These are phyloP conservation scores for Trichoderma erinaceum DNA, from an alignment of 495 filamentous ascomycete genomes.

Conservation along the genomic window DNA sequence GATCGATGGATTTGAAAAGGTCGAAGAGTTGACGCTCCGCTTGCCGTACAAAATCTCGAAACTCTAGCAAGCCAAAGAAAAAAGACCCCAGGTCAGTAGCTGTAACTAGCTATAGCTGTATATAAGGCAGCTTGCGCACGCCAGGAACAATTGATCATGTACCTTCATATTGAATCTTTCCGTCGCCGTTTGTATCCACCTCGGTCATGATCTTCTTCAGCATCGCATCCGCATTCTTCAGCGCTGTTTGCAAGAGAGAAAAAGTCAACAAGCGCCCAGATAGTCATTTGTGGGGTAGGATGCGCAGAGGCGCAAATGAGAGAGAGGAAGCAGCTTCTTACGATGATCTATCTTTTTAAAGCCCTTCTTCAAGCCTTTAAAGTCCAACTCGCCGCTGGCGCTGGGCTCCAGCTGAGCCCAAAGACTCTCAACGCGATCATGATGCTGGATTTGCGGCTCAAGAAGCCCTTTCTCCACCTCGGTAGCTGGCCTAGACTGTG, in stretches of 20 bases:
- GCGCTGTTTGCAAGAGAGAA: slow-evolving; percentile 45
- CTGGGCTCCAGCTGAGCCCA: slow-evolving; percentile 75
- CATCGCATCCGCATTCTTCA: slow-evolving; percentile 91
- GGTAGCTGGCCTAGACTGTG: slow-evolving; percentile 36
- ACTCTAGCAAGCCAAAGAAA: slow-evolving; percentile 52
- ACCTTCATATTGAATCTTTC: slow-evolving; percentile 86
- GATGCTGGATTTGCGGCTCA: slow-evolving; percentile 62
- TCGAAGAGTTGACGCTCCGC: slow-evolving; percentile 75
- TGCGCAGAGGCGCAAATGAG: not conserved
- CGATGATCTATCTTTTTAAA: slow-evolving; percentile 88
- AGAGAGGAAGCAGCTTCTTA: slow-evolving; percentile 27
- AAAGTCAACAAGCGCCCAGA: slow-evolving; percentile 15
- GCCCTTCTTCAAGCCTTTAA: slow-evolving; percentile 75
- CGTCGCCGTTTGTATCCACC: slow-evolving; percentile 82
- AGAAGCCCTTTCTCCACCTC: slow-evolving; percentile 41
- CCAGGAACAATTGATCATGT: slow-evolving; percentile 4
- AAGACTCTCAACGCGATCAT: slow-evolving; percentile 64
- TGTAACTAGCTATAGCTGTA: not conserved
- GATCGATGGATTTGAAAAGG: slow-evolving; percentile 84
- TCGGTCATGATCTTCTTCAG: slow-evolving; percentile 68
- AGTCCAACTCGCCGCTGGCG: slow-evolving; percentile 70
- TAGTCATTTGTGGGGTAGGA: not conserved
- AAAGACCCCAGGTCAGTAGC: not conserved
- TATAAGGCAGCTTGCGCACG: not conserved
- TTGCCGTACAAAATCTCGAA: slow-evolving; percentile 75